A percentile compares a stretch with the other conserved stretches of the same genome.
These are phyloP conservation scores for Phenoliferia sp. DNA, from an alignment of 1,284 basidiomycete species.

Conservation along the genomic window DNA sequence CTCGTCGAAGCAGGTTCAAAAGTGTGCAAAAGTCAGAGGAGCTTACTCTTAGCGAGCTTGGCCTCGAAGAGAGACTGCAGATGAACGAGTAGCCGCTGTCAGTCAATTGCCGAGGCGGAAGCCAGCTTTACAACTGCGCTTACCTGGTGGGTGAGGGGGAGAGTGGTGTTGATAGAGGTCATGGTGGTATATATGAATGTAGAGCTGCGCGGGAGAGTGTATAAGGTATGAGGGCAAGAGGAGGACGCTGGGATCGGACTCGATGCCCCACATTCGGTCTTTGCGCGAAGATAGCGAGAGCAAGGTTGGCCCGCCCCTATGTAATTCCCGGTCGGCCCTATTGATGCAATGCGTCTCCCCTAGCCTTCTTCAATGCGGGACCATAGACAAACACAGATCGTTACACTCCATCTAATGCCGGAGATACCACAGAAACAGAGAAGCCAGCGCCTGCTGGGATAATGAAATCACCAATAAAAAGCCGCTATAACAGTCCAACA, in stretches of 20 bases:
- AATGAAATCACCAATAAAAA: conserved; percentile 13
- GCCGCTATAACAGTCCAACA: neutral
- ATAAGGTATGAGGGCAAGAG: neutral
- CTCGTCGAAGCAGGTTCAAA: neutral
- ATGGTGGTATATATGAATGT: neutral
- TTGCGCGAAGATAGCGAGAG: no score
- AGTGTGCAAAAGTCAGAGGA: neutral
- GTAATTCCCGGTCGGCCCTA: conserved; percentile 10
- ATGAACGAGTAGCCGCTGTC: neutral
- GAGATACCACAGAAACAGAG: neutral
- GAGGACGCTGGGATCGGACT: neutral
- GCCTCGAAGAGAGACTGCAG: conserved; percentile 58
- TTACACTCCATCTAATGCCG: neutral
- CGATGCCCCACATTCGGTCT: no score
- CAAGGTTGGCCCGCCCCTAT: neutral
- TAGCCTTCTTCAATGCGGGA: no score
- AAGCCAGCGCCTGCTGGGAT: conserved; percentile 21
- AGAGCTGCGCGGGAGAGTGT: neutral
- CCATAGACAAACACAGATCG: no score
- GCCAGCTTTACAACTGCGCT: no score
- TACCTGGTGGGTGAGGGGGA: conserved; percentile 11
- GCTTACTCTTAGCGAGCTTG: conserved; percentile 60
- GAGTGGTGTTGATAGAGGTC: neutral
- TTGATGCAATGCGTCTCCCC: no score
- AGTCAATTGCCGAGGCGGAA: neutral